Conservation (phyloP, 2,329 filamentous ascomycete species). For the Rhynchosporium secalis region DNA sequence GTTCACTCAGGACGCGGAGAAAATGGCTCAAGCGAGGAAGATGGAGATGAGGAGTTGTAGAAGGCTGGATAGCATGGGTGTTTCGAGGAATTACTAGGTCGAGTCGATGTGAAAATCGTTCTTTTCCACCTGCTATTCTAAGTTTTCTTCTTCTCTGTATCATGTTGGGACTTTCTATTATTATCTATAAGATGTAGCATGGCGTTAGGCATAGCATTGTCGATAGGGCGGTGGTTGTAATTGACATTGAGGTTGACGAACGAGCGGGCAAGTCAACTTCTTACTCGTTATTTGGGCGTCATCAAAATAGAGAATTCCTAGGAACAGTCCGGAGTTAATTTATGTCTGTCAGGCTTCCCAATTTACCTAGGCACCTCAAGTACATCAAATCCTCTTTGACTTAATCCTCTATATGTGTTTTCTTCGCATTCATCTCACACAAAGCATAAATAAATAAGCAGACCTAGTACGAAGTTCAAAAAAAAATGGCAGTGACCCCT, state of each 20-base stretch:
- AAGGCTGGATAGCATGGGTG: slow-evolving; percentile 52
- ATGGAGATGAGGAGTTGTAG: slow-evolving; percentile 62
- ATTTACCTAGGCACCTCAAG: too few species aligned
- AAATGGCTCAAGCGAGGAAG: slow-evolving; percentile 50
- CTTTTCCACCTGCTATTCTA: background rate
- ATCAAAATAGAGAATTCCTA: slow-evolving; percentile 11
- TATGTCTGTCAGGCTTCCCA: too few species aligned
- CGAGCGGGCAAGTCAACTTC: background rate
- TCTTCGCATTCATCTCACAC: too few species aligned
- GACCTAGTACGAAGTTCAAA: too few species aligned
- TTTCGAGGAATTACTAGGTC: slow-evolving; percentile 12
- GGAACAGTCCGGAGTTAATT: too few species aligned
- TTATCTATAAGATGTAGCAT: slow-evolving; percentile 11
- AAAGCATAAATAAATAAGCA: too few species aligned
- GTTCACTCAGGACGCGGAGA: slow-evolving; percentile 65
- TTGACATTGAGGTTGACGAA: background rate
- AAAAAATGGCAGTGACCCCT: too few species aligned
- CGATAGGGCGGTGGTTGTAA: background rate
- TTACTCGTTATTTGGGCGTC: background rate
- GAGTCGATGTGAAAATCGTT: background rate
- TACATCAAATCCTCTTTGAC: too few species aligned
- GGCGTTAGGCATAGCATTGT: slow-evolving; percentile 17
- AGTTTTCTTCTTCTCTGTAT: slow-evolving; percentile 8
- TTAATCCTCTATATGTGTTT: too few species aligned
- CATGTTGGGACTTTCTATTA: slow-evolving; percentile 2